A percentile compares a stretch with the other conserved stretches of the same genome.
These are phyloP conservation scores for Metarhizium anisopliae DNA, from an alignment of 2,329 filamentous ascomycete genomes.

Conservation along the genomic window DNA sequence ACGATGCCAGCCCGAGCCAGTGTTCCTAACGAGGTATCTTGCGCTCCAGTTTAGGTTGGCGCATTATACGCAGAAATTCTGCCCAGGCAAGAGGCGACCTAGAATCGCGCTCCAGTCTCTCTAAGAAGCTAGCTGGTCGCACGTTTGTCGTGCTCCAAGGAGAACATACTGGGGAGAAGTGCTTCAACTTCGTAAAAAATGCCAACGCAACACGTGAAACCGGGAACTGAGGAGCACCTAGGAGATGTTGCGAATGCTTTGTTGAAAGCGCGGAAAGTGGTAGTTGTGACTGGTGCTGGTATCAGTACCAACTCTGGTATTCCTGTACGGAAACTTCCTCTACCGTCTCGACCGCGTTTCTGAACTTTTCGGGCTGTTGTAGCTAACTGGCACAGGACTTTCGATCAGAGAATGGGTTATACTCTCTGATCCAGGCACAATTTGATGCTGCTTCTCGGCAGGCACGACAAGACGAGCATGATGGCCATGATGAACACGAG, in stretches of 20 bases:
- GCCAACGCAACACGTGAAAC: conserved; percentile 49
- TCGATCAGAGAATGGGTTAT: conserved; percentile 62
- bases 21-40: neutral
- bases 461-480: conserved; percentile 17
- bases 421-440: conserved; percentile 61
- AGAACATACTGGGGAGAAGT: neutral
- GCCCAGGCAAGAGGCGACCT: neutral
- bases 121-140: neutral
- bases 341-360: neutral
- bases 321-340: conserved; percentile 38
- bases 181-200: conserved; percentile 27
- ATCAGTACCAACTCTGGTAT: conserved; percentile 72
- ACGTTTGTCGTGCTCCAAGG: neutral
- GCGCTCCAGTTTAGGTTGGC: neutral
- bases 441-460: conserved; percentile 45
- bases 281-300: conserved; percentile 63
- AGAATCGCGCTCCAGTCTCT: neutral
- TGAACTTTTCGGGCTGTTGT: neutral
- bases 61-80: neutral
- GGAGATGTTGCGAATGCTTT: conserved; percentile 57
- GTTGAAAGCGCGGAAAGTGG: conserved; percentile 57
- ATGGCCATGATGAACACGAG: conserved; percentile 14
- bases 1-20: neutral
- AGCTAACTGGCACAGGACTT: conserved; percentile 46
- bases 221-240: conserved; percentile 43